phyloP scores from a whole-genome alignment of 2,329 filamentous ascomycete genomes.

The Cladosporium colombiae region DNA sequence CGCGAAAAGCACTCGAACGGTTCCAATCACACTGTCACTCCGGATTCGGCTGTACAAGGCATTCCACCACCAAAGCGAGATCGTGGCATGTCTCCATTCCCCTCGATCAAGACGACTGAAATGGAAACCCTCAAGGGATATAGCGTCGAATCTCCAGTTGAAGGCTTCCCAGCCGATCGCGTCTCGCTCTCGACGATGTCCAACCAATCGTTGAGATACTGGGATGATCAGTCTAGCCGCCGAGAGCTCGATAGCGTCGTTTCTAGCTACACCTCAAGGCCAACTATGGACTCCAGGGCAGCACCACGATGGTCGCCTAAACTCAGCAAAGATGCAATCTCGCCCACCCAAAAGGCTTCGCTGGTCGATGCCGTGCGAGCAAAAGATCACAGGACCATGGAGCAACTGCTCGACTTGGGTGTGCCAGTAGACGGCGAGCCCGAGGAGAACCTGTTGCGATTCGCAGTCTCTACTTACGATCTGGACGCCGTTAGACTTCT shows the following conservation, averaged over 20 bases:
- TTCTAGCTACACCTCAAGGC: conserved; percentile 1
- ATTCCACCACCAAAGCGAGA: background rate
- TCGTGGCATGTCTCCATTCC: background rate
- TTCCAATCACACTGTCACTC: background rate
- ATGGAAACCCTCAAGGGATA: background rate
- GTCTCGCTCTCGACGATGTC: conserved; percentile 6
- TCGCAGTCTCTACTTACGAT: conserved; percentile 32
- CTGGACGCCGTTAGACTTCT: conserved; percentile 52
- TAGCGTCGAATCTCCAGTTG: background rate
- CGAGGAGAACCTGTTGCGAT: conserved; percentile 26
- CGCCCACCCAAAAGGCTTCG: conserved; percentile 40
- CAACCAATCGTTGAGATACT: conserved; percentile 8
- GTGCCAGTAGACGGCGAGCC: conserved; percentile 24
- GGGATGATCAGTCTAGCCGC: conserved; percentile 1
- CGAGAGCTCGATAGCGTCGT: conserved; percentile 5
- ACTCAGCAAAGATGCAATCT: conserved; percentile 26
- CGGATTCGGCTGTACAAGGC: background rate
- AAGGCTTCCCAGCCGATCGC: background rate
- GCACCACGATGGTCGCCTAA: conserved; percentile 9
- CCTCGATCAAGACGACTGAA: background rate
- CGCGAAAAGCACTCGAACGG: background rate
- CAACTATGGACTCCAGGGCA: conserved; percentile 5
- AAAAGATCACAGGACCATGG: conserved; percentile 32
- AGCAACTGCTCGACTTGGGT: conserved; percentile 34
- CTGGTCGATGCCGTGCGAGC: conserved; percentile 40